Conservation (phyloP, 495 filamentous ascomycete species). For the Neurospora cerealis region DNA sequence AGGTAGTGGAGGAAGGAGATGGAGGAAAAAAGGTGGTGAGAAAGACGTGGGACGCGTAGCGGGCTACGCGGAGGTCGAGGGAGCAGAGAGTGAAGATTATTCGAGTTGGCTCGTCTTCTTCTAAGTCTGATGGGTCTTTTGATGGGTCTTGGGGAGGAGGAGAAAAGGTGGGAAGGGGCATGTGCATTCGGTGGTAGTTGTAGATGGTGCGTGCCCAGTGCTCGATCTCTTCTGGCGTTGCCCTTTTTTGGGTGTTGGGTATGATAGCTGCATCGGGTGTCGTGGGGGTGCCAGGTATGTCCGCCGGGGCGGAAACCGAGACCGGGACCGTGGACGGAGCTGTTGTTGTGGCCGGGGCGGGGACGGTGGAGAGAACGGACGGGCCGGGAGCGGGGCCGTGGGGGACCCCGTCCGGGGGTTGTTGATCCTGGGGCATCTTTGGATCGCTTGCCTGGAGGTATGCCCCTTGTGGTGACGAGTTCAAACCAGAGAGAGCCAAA, state of each 20-base stretch:
- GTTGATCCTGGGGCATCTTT: neutral
- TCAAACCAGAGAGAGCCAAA: neutral
- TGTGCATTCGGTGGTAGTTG: constrained; percentile 29
- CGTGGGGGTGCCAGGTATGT: neutral
- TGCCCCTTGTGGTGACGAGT: neutral
- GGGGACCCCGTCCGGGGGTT: neutral
- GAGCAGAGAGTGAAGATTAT: constrained; percentile 29
- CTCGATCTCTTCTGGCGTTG: neutral
- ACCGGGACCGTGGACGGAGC: neutral
- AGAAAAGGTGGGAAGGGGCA: constrained; percentile 14
- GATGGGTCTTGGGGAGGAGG: constrained; percentile 3
- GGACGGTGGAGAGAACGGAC: neutral
- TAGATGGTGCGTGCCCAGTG: constrained; percentile 13
- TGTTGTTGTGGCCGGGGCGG: neutral
- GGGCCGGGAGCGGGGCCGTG: neutral
- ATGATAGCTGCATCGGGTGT: neutral
- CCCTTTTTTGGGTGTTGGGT: neutral
- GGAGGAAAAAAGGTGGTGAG: constrained; percentile 21
- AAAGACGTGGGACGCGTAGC: constrained; percentile 23
- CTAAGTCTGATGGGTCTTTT: neutral
- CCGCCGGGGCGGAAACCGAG: neutral
- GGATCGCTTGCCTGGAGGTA: neutral
- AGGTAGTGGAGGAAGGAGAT: constrained; percentile 19
- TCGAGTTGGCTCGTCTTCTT: constrained; percentile 1
- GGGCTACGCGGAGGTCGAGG: constrained; percentile 28